Conservation (phyloP, 371 early-diverging fungal species). For the Ordospora pajunii region DNA sequence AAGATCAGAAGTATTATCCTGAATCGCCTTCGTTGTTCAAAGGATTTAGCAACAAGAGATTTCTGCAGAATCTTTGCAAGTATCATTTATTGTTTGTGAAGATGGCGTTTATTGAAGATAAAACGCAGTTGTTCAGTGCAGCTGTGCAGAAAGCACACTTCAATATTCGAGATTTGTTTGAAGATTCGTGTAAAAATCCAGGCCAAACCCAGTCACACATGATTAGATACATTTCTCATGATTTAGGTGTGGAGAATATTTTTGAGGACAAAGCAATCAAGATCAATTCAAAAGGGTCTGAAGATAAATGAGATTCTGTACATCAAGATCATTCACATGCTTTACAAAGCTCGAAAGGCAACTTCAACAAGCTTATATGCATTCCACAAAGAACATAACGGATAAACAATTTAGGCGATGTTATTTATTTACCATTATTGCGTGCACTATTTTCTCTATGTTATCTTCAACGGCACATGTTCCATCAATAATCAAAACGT, state of each 20-base stretch:
- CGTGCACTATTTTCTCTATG: too few species aligned
- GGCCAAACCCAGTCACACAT: not conserved
- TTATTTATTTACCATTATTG: too few species aligned
- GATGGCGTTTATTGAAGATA: not conserved
- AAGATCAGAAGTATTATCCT: not conserved
- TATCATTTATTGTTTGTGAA: not conserved
- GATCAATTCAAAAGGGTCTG: too few species aligned
- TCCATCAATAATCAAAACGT: slow-evolving; percentile 23
- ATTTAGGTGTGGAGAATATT: not conserved
- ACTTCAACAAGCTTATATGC: too few species aligned
- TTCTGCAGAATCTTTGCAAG: not conserved
- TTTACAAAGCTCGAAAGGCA: too few species aligned
- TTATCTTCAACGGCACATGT: not conserved
- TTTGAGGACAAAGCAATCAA: not conserved
- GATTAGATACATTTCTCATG: not conserved
- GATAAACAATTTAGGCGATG: too few species aligned
- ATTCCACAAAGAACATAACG: too few species aligned
- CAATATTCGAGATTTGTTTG: not conserved
- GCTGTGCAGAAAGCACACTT: not conserved
- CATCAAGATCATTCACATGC: too few species aligned
- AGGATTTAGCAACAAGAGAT: not conserved
- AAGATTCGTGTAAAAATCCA: not conserved
- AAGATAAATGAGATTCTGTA: too few species aligned
- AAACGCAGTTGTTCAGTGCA: not conserved
- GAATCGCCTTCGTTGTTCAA: not conserved